Percentiles rank a stretch among this genome's conserved stretches.
phyloP scores from a whole-genome alignment of 352 stramenopile species.

The Globisporangium takayamanum region DNA sequence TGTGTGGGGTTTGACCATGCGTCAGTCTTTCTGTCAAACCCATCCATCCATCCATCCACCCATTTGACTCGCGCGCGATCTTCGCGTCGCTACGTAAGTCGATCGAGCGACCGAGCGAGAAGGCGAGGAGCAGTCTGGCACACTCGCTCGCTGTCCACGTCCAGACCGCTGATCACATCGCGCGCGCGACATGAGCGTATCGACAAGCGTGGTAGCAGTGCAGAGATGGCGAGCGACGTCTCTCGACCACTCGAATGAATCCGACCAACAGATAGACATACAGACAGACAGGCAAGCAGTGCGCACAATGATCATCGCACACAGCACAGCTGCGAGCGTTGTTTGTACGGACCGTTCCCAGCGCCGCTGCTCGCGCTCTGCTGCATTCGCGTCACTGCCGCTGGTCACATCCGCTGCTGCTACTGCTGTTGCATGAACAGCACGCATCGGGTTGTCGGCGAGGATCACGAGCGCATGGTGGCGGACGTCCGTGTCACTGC shows the following conservation, averaged over 20 bases:
- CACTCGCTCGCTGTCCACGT: too few relatives aligned
- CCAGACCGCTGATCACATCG: too few relatives aligned
- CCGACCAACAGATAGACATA: too few relatives aligned
- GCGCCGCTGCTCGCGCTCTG: neutral
- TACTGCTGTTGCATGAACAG: neutral
- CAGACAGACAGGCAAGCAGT: neutral
- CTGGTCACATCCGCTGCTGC: neutral
- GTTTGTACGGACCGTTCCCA: neutral
- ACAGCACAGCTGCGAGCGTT: neutral
- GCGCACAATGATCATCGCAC: neutral
- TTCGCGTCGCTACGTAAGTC: too few relatives aligned
- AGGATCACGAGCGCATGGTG: conserved; percentile 11
- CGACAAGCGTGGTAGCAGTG: neutral
- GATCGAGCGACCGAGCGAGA: too few relatives aligned
- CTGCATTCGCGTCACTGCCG: neutral
- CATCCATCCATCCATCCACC: too few relatives aligned
- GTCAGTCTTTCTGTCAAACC: too few relatives aligned
- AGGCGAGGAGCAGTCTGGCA: too few relatives aligned
- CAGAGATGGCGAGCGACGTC: neutral
- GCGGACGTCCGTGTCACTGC: neutral
- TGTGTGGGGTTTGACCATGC: too few relatives aligned
- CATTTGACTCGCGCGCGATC: too few relatives aligned
- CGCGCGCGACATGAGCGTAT: neutral
- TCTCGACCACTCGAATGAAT: neutral
- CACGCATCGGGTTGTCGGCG: neutral